Percentiles rank a stretch among this genome's conserved stretches.
These are phyloP conservation scores for Skeletonema grethae DNA, from an alignment of 108 stramenopile genomes.

Conservation along the genomic window DNA sequence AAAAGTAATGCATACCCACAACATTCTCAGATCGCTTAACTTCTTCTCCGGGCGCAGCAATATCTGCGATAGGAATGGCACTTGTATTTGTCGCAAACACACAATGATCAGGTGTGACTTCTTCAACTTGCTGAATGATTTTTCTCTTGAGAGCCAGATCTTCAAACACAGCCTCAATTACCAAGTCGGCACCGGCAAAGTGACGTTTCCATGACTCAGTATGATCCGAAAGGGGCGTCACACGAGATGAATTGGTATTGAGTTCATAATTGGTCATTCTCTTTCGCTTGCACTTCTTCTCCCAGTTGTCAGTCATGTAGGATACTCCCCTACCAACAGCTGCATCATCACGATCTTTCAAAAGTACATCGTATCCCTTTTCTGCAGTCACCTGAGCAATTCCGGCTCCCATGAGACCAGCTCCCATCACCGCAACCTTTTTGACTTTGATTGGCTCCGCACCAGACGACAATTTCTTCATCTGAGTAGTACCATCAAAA, in stretches of 20 bases:
- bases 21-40: constrained; percentile 92
- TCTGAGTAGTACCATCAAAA: constrained; percentile 93
- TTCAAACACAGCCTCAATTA: constrained; percentile 99
- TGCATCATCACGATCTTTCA: constrained; percentile 94
- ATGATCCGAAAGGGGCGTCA: constrained; percentile 90
- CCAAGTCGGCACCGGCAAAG: constrained; percentile 90
- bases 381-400: constrained; percentile 98
- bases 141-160: constrained; percentile 94
- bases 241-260: constrained; percentile 85
- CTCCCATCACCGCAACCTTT: constrained; percentile 96
- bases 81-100: constrained; percentile 99
- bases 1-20: constrained; percentile 99
- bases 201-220: constrained; percentile 75
- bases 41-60: constrained; percentile 83
- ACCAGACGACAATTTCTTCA: constrained; percentile 92
- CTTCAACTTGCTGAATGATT: constrained; percentile 92
- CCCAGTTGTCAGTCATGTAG: constrained; percentile 94
- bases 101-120: constrained; percentile 89
- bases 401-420: constrained; percentile 99
- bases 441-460: constrained; percentile 68
- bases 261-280: constrained; percentile 92
- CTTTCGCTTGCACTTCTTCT: constrained; percentile 90
- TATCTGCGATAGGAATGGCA: constrained; percentile 96
- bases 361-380: constrained; percentile 92
- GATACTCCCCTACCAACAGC: constrained; percentile 81